Evolutionary conservation across 331 rosid species (phyloP).

Genomic region (Dryas integrifolia): DNA sequence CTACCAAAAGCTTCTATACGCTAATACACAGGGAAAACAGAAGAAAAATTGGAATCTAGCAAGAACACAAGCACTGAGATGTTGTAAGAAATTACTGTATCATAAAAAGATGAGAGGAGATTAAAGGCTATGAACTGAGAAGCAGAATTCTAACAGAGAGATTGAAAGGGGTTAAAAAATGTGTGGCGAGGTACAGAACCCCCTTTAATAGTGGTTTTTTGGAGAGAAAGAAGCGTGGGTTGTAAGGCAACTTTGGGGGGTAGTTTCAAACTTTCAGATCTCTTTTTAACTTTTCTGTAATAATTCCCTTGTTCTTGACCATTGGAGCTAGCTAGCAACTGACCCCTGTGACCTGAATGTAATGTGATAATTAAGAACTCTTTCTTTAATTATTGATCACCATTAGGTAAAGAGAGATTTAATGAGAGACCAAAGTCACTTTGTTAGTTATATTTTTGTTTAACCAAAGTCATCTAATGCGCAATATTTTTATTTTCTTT

Average conservation of each 20-base stretch:
- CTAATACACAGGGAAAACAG: no score
- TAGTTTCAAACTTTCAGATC: slow-evolving; percentile 39
- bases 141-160: slow-evolving; percentile 11
- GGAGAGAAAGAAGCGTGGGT: slow-evolving; percentile 51
- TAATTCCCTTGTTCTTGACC: slow-evolving; percentile 19
- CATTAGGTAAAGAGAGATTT: slow-evolving; percentile 9
- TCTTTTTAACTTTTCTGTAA: slow-evolving; percentile 31
- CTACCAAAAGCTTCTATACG: not conserved
- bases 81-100: not conserved
- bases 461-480: slow-evolving; percentile 14
- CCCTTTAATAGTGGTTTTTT: slow-evolving; percentile 46
- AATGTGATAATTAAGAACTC: slow-evolving; percentile 20
- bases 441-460: slow-evolving; percentile 3
- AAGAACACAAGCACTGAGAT: slow-evolving; percentile 1
- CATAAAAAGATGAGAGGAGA: slow-evolving; percentile 4
- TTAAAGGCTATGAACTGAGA: slow-evolving; percentile 23
- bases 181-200: slow-evolving; percentile 24
- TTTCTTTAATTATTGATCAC: not conserved
- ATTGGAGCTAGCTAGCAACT: slow-evolving; percentile 42
- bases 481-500: not conserved
- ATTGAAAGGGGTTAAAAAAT: slow-evolving; percentile 29
- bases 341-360: slow-evolving; percentile 41
- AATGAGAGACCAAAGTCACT: slow-evolving; percentile 21
- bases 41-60: not conserved
- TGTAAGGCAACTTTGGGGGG: slow-evolving; percentile 34